Percentiles rank a stretch among this genome's conserved stretches.
phyloP scores from a whole-genome alignment of 2,329 filamentous ascomycete species.

The Sclerotinia borealis region DNA sequence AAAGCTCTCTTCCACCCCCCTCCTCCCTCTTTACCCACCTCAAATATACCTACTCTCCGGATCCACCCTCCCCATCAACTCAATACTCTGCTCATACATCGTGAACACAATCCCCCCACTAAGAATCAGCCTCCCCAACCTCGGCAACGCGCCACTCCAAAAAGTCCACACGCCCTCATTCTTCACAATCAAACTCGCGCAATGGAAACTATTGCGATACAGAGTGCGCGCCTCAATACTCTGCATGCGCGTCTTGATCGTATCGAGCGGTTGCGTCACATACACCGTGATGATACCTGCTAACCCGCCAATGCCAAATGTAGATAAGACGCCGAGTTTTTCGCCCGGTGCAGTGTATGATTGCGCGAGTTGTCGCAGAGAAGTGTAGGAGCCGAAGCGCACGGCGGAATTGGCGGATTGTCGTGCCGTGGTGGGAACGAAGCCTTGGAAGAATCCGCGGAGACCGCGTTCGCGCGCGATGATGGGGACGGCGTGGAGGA shows the following conservation, averaged over 20 bases:
- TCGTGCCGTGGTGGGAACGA: conserved; percentile 87
- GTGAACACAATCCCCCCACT: conserved; percentile 98
- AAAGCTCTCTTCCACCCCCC: too few relatives aligned
- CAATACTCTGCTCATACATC: conserved; percentile 97
- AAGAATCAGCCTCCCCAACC: conserved; percentile 76
- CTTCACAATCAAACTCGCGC: conserved; percentile 75
- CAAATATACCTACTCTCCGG: conserved; percentile 79
- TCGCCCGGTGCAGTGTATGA: conserved; percentile 91
- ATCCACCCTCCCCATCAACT: conserved; percentile 72
- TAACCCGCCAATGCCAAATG: conserved; percentile 83
- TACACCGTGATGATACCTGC: conserved; percentile 90
- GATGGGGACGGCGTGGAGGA: conserved; percentile 81
- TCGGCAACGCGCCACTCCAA: conserved; percentile 87
- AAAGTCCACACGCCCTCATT: conserved; percentile 86
- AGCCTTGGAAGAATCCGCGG: conserved; percentile 92
- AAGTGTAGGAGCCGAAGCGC: conserved; percentile 86
- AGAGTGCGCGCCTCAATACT: conserved; percentile 74
- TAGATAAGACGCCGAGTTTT: conserved; percentile 81
- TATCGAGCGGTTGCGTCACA: conserved; percentile 72
- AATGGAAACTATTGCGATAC: conserved; percentile 85
- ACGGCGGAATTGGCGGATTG: conserved; percentile 93
- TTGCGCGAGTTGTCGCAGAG: conserved; percentile 82
- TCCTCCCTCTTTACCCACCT: too few relatives aligned
- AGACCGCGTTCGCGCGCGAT: conserved; percentile 85
- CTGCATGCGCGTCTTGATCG: conserved; percentile 97